phyloP scores from a whole-genome alignment of 2,329 filamentous ascomycete genomes.

The Epichloe sylvatica region DNA sequence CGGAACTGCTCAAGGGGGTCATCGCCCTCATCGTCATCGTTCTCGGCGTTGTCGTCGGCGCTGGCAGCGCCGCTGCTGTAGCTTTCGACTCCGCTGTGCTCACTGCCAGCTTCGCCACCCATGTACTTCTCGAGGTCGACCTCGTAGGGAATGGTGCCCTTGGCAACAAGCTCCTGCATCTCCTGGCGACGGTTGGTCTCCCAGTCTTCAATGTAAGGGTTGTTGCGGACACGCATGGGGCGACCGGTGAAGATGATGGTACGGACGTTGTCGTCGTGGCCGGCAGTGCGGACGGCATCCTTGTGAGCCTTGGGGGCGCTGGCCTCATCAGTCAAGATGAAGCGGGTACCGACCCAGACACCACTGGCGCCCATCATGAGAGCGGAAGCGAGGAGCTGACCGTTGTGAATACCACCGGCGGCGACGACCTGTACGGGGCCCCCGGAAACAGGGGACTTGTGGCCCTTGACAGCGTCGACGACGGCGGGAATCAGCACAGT shows the following conservation, averaged over 20 bases:
- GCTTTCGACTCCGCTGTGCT: constrained; percentile 42
- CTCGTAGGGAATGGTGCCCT: constrained; percentile 89
- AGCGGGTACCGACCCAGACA: constrained; percentile 95
- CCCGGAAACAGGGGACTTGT: constrained; percentile 79
- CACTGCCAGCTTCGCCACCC: constrained; percentile 45
- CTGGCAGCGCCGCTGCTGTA: constrained; percentile 50
- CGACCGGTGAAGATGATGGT: constrained; percentile 98
- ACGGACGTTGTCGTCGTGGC: constrained; percentile 90
- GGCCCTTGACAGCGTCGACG: constrained; percentile 63
- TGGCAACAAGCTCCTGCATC: constrained; percentile 80
- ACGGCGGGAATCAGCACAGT: constrained; percentile 86
- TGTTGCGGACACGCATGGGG: constrained; percentile 83
- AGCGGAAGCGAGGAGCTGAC: constrained; percentile 74
- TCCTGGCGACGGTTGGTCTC: constrained; percentile 79
- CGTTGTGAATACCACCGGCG: constrained; percentile 88
- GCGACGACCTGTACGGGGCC: constrained; percentile 82
- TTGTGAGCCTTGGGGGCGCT: constrained; percentile 89
- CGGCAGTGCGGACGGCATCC: constrained; percentile 80
- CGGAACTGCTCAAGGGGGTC: constrained; percentile 84
- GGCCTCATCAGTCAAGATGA: constrained; percentile 87
- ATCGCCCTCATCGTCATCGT: constrained; percentile 60
- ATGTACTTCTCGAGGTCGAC: constrained; percentile 76
- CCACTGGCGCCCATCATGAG: constrained; percentile 85
- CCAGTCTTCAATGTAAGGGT: constrained; percentile 91
- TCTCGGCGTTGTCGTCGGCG: constrained; percentile 55